Evolutionary conservation across 306 rosid genomes (phyloP).

Genomic region (Rosa chinensis): DNA sequence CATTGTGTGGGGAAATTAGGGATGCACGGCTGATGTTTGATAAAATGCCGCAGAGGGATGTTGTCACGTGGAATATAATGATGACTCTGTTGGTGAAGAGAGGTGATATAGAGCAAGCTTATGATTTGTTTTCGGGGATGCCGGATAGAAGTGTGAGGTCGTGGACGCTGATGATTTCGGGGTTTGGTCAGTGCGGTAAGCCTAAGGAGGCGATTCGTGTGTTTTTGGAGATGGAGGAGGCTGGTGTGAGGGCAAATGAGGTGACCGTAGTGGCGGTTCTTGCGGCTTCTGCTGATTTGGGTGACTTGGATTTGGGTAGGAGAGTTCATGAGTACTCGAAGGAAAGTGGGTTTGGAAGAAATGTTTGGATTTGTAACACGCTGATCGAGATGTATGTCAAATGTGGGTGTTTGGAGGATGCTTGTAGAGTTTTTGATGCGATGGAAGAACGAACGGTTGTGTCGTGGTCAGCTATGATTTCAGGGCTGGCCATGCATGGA

Average conservation of each 20-base stretch:
- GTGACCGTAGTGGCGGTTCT: conserved; percentile 50
- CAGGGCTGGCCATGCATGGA: conserved; percentile 54
- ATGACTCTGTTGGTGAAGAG: conserved; percentile 41
- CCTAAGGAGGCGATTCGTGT: conserved; percentile 46
- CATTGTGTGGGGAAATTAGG: conserved; percentile 26
- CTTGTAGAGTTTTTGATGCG: conserved; percentile 32
- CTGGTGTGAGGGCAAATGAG: conserved; percentile 49
- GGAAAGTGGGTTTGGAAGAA: conserved; percentile 32
- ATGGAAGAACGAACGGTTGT: conserved; percentile 44
- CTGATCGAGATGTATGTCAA: conserved; percentile 55
- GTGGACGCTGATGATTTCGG: conserved; percentile 60
- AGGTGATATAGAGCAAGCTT: conserved; percentile 35
- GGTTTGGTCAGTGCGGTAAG: conserved; percentile 50
- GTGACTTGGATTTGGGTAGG: conserved; percentile 48
- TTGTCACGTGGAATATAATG: conserved; percentile 54
- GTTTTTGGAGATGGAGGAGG: conserved; percentile 46
- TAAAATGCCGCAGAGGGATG: conserved; percentile 49
- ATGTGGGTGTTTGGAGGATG: conserved; percentile 59
- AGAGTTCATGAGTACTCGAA: conserved; percentile 42
- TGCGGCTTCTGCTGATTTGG: conserved; percentile 55
- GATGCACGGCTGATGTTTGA: conserved; percentile 49
- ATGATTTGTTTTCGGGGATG: conserved; percentile 41
- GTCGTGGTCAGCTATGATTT: conserved; percentile 63
- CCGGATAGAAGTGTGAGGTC: conserved; percentile 51
- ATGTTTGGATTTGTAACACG: conserved; percentile 42